Conservation (phyloP, 495 filamentous ascomycete genomes). For the Podospora comata region DNA sequence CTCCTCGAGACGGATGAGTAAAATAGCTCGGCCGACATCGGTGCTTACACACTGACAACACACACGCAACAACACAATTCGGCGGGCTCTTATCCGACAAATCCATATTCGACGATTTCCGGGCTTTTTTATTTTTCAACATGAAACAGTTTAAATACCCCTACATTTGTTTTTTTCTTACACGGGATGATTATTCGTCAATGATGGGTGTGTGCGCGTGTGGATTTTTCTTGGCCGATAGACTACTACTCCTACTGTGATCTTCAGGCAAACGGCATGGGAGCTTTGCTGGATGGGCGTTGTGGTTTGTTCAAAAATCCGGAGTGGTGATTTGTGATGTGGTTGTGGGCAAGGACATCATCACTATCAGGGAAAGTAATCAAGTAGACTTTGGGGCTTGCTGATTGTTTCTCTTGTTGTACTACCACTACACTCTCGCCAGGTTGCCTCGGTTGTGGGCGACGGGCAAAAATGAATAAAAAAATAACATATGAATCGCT, state of each 20-base stretch:
- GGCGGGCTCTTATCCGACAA: background rate
- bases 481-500: background rate
- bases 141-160: background rate
- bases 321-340: background rate
- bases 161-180: background rate
- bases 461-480: slow-evolving; percentile 3
- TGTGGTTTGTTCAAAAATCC: background rate
- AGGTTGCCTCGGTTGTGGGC: background rate
- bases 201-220: background rate
- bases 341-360: background rate
- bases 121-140: background rate
- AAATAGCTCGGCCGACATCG: slow-evolving; percentile 14
- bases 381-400: background rate
- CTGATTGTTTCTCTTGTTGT: background rate
- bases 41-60: background rate
- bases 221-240: slow-evolving; percentile 10
- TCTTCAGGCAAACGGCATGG: background rate
- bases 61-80: background rate
- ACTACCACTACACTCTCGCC: background rate
- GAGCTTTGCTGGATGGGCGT: background rate
- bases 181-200: background rate
- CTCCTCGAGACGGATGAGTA: slow-evolving; percentile 58
- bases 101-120: background rate
- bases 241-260: background rate
- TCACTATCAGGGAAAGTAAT: background rate